These are phyloP conservation scores for Aureobasidium leucospermi DNA, from an alignment of 2,329 filamentous ascomycete species.

Conservation along the genomic window DNA sequence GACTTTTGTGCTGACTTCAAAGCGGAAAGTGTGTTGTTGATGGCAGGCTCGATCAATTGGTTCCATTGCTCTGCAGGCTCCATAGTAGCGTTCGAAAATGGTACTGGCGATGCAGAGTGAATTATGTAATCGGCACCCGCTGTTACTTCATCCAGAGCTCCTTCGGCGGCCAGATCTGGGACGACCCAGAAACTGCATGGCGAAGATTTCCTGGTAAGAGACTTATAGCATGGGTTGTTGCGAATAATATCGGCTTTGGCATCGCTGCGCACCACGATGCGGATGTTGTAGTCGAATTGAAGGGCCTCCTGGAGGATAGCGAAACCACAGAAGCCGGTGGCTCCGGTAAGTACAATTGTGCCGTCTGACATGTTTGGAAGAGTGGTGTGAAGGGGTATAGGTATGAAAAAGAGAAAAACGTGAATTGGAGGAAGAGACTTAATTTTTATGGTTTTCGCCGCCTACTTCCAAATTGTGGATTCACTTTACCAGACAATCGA, in stretches of 20 bases:
- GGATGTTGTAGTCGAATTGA: slow-evolving; percentile 30
- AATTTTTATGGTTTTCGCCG: background rate
- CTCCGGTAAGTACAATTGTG: slow-evolving; percentile 31
- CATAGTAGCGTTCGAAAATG: background rate
- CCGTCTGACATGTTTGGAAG: slow-evolving; percentile 1
- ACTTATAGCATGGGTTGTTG: slow-evolving; percentile 23
- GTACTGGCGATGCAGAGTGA: slow-evolving; percentile 24
- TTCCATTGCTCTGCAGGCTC: background rate
- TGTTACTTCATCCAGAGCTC: slow-evolving; percentile 30
- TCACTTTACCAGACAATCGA: background rate
- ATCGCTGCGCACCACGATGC: slow-evolving; percentile 30
- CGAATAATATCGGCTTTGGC: slow-evolving; percentile 25
- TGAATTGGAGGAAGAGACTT: background rate
- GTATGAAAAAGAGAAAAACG: background rate
- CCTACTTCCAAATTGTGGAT: background rate
- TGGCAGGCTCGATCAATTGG: slow-evolving; percentile 20
- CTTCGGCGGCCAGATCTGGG: slow-evolving; percentile 24
- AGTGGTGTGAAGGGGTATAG: background rate
- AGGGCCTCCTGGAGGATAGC: slow-evolving; percentile 28
- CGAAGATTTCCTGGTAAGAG: slow-evolving; percentile 17
- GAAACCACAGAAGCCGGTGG: slow-evolving; percentile 34
- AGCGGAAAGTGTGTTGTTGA: slow-evolving; percentile 32
- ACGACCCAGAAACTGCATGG: slow-evolving; percentile 28
- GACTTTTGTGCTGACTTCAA: slow-evolving; percentile 31
- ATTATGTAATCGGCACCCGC: slow-evolving; percentile 25